Evolutionary conservation across 768 basidiomycete species (phyloP).

Genomic region (Harrya chromipes): DNA sequence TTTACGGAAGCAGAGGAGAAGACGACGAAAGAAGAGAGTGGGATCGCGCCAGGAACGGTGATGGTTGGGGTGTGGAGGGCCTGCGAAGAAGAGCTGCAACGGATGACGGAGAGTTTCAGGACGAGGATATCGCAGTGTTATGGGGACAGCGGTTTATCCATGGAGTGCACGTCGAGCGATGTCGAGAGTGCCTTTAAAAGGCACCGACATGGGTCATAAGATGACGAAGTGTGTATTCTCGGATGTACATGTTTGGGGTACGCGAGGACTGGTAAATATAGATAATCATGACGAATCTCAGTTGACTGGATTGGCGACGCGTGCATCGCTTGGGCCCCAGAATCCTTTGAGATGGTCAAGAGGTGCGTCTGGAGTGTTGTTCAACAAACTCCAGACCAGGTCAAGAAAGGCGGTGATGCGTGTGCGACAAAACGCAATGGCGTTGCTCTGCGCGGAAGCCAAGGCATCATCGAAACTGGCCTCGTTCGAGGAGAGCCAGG

Average conservation of each 20-base stretch:
- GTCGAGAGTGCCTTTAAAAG: constrained; percentile 77
- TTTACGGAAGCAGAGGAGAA: constrained; percentile 82
- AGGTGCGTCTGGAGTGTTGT: too few relatives aligned
- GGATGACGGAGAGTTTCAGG: constrained; percentile 65
- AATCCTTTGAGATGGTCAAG: too few relatives aligned
- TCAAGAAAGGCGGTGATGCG: constrained; percentile 50
- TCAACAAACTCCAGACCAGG: constrained; percentile 41
- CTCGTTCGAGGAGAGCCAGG: constrained; percentile 60
- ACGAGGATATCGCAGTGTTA: constrained; percentile 78
- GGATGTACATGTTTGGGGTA: constrained; percentile 9
- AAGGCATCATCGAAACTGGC: constrained; percentile 58
- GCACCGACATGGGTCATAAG: constrained; percentile 41
- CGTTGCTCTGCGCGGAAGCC: constrained; percentile 49
- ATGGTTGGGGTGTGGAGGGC: constrained; percentile 88
- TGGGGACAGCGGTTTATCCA: constrained; percentile 59
- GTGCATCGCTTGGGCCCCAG: constrained; percentile 6
- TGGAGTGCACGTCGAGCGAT: constrained; percentile 75
- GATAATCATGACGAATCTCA: constrained; percentile 7
- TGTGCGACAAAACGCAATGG: constrained; percentile 52
- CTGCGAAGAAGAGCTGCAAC: constrained; percentile 79
- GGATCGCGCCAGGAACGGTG: constrained; percentile 58
- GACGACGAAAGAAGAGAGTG: constrained; percentile 50
- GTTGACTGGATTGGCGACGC: constrained; percentile 14
- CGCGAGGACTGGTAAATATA: not conserved
- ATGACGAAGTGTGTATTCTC: constrained; percentile 4